Evolutionary conservation across 495 filamentous ascomycete species (phyloP), one percentile per base, ranked within the genome.

Genomic region (Podospora pseudopauciseta): DNA sequence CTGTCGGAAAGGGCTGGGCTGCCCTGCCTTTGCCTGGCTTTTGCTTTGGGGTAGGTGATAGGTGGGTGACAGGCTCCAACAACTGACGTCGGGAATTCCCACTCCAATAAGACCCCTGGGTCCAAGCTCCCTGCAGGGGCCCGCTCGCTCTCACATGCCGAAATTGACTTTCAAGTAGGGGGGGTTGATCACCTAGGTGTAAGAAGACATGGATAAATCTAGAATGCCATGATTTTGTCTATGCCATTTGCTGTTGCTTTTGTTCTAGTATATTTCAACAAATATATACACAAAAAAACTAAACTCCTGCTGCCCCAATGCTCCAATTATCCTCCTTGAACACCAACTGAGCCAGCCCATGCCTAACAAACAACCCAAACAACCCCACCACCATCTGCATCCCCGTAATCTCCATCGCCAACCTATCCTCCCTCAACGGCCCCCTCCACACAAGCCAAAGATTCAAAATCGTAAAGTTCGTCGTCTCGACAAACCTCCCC

Each of bases 371-470:
- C 63, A 99, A 80, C 26, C 94, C 95, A 53, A 91, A 73, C n/a
- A 96, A 71, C 4, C 94, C 94, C 65, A 89, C 85, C 1, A 85
- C 74, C 19, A 81, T 79, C 83, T 99, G 95, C 79, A 97, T 83
- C 28, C 72, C 80, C 57, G 93, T 82, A 65, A 99, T 84, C 73
- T 91, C 91, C 70, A 87, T 80, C 13, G 92, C 91, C 18, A 98
- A 82, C 53, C 86, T 83, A 77, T 97, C 91, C 75, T 99, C 95
- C 64, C 89, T 86, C 88, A 94, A 88, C 0, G 96, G 95, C 1
- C 95, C 95, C 79, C 92, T 89, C 92, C 92, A 97, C 28, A 98
- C 92, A 61, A 99, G 79, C 95, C 94, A 99, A 57, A 99, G 84
- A 74, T 99, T 99, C 66, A 99, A 77, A 19, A 98, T 85, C 0